These are phyloP conservation scores for Exobasidium rhododendri DNA, from an alignment of 1,284 basidiomycete species.

Conservation along the genomic window DNA sequence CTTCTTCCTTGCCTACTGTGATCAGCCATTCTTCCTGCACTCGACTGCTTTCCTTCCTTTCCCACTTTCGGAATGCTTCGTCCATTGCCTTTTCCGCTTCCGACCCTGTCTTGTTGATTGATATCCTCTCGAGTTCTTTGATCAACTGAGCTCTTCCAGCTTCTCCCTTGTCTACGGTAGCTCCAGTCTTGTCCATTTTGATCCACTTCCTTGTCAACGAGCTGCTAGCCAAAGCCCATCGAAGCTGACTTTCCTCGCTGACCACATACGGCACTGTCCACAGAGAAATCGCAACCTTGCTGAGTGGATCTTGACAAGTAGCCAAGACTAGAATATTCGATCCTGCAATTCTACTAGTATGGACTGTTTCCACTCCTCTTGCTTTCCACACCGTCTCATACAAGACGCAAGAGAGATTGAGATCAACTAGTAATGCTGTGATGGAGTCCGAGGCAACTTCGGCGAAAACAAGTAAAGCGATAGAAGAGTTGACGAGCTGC, in stretches of 20 bases:
- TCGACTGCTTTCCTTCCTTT: background rate
- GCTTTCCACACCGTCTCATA: background rate
- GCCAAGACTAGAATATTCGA: background rate
- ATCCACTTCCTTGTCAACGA: slow-evolving; percentile 6
- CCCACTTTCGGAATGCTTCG: background rate
- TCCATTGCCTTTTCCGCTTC: slow-evolving; percentile 1
- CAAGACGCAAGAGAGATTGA: background rate
- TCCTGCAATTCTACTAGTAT: background rate
- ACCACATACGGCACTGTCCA: slow-evolving; percentile 2
- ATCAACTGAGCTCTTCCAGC: background rate
- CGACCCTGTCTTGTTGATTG: background rate
- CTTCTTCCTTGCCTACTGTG: background rate
- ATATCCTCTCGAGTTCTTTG: background rate
- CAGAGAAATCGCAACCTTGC: background rate
- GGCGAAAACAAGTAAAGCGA: background rate
- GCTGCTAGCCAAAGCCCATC: slow-evolving; percentile 2
- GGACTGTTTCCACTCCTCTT: background rate
- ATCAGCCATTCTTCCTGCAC: background rate
- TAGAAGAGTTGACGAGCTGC: background rate
- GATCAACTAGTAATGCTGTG: background rate
- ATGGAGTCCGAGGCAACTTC: background rate
- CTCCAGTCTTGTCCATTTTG: background rate
- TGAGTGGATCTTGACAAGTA: background rate
- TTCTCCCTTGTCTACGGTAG: background rate
- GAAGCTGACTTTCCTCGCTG: background rate